These are phyloP conservation scores for Trametes cubensis DNA, from an alignment of 768 basidiomycete species.

Conservation along the genomic window DNA sequence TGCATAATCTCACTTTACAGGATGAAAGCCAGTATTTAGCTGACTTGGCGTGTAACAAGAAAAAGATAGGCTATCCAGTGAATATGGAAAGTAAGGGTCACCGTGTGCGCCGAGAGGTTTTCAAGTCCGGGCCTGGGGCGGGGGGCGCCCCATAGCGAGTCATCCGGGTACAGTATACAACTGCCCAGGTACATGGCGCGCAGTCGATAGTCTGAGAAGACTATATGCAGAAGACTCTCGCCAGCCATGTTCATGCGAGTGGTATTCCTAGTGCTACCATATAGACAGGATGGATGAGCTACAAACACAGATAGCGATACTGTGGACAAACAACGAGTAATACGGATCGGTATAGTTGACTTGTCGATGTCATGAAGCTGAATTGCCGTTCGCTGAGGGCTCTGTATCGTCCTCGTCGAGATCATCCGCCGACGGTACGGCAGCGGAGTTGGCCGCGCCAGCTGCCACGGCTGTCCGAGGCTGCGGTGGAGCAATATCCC, in stretches of 20 bases:
- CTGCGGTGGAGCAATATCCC: conserved; percentile 66
- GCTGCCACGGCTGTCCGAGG: conserved; percentile 43
- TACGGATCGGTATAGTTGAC: background rate
- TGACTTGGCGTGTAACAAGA: too few relatives aligned
- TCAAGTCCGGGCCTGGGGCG: too few relatives aligned
- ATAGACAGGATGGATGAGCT: conserved; percentile 18
- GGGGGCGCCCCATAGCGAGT: too few relatives aligned
- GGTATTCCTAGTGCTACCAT: conserved; percentile 5
- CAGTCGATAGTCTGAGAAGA: background rate
- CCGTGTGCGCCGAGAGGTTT: too few relatives aligned
- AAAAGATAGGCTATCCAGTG: too few relatives aligned
- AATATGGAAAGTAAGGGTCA: too few relatives aligned
- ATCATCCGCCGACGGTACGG: conserved; percentile 74
- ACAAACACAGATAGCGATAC: conserved; percentile 20
- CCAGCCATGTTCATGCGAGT: background rate
- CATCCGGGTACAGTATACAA: too few relatives aligned
- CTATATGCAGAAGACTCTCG: background rate
- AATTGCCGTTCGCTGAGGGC: conserved; percentile 25
- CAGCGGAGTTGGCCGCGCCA: conserved; percentile 71
- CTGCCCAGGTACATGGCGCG: too few relatives aligned
- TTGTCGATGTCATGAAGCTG: conserved; percentile 22
- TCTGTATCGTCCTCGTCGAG: conserved; percentile 46
- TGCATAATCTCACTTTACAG: too few relatives aligned
- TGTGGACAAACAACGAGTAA: conserved; percentile 13
- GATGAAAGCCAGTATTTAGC: too few relatives aligned